Evolutionary conservation across 805 yeast species (phyloP).

Genomic region (Sporopachydermia lactativora): DNA sequence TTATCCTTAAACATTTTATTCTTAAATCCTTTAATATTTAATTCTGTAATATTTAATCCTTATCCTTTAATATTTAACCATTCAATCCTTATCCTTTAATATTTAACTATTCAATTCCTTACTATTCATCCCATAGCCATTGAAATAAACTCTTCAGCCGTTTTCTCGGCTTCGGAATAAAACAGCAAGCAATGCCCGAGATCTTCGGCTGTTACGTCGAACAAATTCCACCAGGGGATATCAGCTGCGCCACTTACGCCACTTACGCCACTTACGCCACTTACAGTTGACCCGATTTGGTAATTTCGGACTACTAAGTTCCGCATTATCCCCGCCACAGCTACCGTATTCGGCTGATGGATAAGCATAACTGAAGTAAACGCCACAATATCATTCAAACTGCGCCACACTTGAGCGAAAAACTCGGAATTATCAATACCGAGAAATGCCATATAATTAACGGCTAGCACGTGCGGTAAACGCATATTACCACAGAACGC

Average conservation of each 20-base stretch:
- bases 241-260: not conserved
- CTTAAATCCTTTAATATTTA: too few relatives aligned
- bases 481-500: not conserved
- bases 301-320: too few relatives aligned
- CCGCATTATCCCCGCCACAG: too few relatives aligned
- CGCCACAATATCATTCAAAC: not conserved
- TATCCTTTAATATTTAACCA: too few relatives aligned
- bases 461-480: not conserved
- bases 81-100: too few relatives aligned
- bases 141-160: not conserved
- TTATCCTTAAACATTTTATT: too few relatives aligned
- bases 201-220: slow-evolving; percentile 3
- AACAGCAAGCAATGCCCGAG: not conserved
- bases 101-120: too few relatives aligned
- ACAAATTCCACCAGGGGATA: slow-evolving; percentile 1
- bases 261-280: slow-evolving; percentile 3
- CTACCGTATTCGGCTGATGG: too few relatives aligned
- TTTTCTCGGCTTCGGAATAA: not conserved
- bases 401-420: too few relatives aligned
- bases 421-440: not conserved
- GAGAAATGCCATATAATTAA: not conserved
- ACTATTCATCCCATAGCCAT: too few relatives aligned
- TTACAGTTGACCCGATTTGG: not conserved
- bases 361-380: not conserved
- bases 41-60: too few relatives aligned